Conservation (phyloP, 1,284 basidiomycete species). For the Melampsora americana region DNA sequence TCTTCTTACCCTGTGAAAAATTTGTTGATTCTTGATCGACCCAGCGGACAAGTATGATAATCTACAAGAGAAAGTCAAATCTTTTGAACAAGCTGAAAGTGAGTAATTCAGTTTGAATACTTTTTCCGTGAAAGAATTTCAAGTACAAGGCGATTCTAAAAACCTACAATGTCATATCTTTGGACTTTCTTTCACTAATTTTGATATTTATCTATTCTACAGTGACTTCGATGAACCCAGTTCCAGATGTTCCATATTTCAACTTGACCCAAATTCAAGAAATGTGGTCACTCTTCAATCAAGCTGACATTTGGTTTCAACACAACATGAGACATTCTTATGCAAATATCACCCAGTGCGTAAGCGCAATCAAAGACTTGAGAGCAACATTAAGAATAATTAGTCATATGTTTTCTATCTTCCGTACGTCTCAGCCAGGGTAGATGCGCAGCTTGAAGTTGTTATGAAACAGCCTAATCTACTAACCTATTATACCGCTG, state of each 20-base stretch:
- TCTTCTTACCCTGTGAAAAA: too few species aligned
- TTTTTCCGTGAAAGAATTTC: too few species aligned
- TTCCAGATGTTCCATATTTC: conserved; percentile 22
- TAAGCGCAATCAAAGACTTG: neutral
- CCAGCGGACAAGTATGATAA: too few species aligned
- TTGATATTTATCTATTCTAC: neutral
- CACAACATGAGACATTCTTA: conserved; percentile 28
- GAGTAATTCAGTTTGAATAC: too few species aligned
- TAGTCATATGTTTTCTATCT: too few species aligned
- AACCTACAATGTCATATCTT: too few species aligned
- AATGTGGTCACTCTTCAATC: neutral
- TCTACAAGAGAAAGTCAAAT: too few species aligned
- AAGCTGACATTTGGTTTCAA: conserved; percentile 31
- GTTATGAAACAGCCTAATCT: neutral
- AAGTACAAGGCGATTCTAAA: too few species aligned
- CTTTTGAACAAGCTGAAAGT: too few species aligned
- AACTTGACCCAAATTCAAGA: neutral
- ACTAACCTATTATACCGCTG: neutral
- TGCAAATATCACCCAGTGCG: conserved; percentile 26
- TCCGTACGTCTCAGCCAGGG: neutral
- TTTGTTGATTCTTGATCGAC: too few species aligned
- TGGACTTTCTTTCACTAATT: neutral
- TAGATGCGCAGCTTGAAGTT: neutral
- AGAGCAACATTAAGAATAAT: too few species aligned
- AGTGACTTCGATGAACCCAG: conserved; percentile 31